Base-by-base conservation (phyloP, 2,329 filamentous ascomycete genomes). In the Colletotrichum cuscutae region DNA sequence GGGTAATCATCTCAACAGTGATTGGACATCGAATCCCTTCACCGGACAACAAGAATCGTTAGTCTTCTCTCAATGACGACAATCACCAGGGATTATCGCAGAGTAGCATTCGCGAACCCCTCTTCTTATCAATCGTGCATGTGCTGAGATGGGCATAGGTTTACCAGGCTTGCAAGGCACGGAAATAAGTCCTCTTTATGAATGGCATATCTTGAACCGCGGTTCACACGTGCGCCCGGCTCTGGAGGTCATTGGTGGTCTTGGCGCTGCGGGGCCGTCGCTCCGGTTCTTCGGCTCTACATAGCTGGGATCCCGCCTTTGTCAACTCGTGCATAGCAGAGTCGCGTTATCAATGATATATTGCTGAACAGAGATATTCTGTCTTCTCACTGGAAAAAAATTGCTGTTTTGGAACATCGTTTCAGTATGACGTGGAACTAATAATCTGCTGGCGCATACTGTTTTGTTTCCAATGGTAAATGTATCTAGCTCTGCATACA, bases 1-100 rank as follows among this genome's bases (percentile, higher is more conserved):
- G 68, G 68, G 64, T 63, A 71, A 58, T 68, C 58, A 57, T 63
- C 13, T 61, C 57, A n/a, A 1, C 22, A 13, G 9, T 61, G 49
- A 71, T 68, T 71, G 68, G 68, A 24, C 64, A 32, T 52, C 9
- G 15, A 9, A 13, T 2, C n/a, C 11, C 13, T 46, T 24, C 12
- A 5, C n/a, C n/a, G 11, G 37, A 12, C 1, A 5, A 11, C 13
- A 2, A 24, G 24, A 15, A 52, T 28, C 15, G 6, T 52, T 37
- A 49, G 19, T 6, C 30, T 42, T n/a, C 19, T 12, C 15, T 24
- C 9, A 11, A 68, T 71, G 69, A 71, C 69, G 64, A 62, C 26
- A 58, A 19, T n/a, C 7, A 7, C 9, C 57, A 58, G 28, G 52
- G 64, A 49, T 52, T 7, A 62, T 49, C 9, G 64, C 22, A 49